A percentile compares a stretch with the other conserved stretches of the same genome.
phyloP scores from a whole-genome alignment of 2,329 filamentous ascomycete species.

The Beauveria brongniartii region DNA sequence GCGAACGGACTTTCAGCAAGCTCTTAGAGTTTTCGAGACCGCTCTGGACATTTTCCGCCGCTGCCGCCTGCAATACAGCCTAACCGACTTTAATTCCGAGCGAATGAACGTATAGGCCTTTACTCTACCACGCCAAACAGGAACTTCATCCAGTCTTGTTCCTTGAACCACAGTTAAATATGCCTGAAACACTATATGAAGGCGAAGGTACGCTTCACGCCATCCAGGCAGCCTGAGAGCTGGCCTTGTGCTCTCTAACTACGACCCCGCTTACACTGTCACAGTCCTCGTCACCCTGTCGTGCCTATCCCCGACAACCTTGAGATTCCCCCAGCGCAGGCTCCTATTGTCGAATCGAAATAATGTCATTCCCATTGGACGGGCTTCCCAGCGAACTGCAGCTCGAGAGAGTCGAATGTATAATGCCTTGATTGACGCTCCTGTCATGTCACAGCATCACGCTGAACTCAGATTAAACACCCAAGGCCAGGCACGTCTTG shows the following conservation, averaged over 20 bases:
- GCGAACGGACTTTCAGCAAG: background rate
- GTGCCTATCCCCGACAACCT: conserved; percentile 16
- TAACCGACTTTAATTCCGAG: background rate
- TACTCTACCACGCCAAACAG: background rate
- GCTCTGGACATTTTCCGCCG: background rate
- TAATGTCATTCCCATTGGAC: conserved; percentile 29
- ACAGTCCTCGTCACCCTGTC: conserved; percentile 25
- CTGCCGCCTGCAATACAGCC: background rate
- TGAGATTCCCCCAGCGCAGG: conserved; percentile 20
- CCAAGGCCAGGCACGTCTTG: conserved; percentile 32
- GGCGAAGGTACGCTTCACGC: background rate
- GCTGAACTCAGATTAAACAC: conserved; percentile 43
- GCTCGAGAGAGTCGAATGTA: conserved; percentile 27
- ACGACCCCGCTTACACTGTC: conserved; percentile 3
- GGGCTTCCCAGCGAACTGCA: conserved; percentile 34
- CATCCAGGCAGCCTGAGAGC: background rate
- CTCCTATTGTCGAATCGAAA: conserved; percentile 25
- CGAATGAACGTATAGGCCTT: background rate
- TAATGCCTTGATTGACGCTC: conserved; percentile 63
- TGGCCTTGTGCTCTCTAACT: background rate
- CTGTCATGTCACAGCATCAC: conserved; percentile 64
- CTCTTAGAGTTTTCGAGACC: background rate
- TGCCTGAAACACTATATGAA: background rate
- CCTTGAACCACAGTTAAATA: background rate
- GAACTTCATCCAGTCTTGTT: background rate